Evolutionary conservation across 169 alveolate genomes (phyloP).

Genomic region (Eimeria brunetti): DNA sequence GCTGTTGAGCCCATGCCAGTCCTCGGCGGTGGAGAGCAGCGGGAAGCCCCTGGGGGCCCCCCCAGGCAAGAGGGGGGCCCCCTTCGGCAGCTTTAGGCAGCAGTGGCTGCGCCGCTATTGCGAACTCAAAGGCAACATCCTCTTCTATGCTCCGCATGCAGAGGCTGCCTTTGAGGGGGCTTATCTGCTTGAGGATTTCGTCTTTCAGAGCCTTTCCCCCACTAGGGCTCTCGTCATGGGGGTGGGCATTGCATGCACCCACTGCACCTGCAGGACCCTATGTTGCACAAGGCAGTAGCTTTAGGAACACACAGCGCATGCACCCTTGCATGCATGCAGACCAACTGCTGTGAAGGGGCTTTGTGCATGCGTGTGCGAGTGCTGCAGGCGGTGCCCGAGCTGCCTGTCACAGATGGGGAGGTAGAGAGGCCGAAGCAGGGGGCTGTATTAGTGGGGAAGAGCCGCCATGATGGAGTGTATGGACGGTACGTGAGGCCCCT

Average conservation of each 20-base stretch:
- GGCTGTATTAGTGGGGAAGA: conserved; percentile 25
- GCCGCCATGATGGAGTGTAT: conserved; percentile 57
- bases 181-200: conserved; percentile 65
- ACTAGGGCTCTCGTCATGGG: conserved; percentile 51
- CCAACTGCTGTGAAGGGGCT: background rate
- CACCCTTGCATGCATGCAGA: background rate
- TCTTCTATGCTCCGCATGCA: conserved; percentile 60
- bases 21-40: conserved; percentile 69
- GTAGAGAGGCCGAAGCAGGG: conserved; percentile 10
- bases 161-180: conserved; percentile 79
- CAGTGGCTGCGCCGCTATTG: conserved; percentile 76
- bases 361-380: background rate
- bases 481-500: conserved; percentile 36
- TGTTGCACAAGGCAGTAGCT: background rate
- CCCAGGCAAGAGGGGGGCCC: background rate
- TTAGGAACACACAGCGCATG: background rate
- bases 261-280: background rate
- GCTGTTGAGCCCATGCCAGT: conserved; percentile 54
- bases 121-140: conserved; percentile 58
- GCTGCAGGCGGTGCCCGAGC: conserved; percentile 5
- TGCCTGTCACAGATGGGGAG: conserved; percentile 4
- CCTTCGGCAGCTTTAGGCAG: background rate
- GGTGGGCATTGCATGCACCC: background rate
- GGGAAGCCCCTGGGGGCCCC: background rate
- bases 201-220: conserved; percentile 12